Evolutionary conservation across 2,329 filamentous ascomycete genomes (phyloP), one percentile per base, ranked within the genome.

Genomic region (Phialophora chinensis): DNA sequence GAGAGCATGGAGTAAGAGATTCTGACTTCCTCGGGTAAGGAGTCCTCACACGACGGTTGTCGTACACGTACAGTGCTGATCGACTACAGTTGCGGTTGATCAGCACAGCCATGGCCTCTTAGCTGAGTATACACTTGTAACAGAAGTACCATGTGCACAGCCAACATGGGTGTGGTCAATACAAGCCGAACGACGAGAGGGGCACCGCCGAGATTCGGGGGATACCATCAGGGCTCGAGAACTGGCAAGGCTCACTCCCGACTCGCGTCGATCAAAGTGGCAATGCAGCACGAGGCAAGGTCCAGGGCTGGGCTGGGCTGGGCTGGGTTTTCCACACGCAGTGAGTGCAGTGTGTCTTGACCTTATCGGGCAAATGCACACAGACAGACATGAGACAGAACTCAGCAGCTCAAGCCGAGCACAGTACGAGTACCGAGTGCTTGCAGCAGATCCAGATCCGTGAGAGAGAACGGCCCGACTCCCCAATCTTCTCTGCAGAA

Each of bases 331-430:
- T 7, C 20, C 49, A n/a, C 27, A 6, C 17, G 14, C 23, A 33
- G n/a, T 12, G 31, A 25, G 23, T 25, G 2, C 65, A 59, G 56
- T 64, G 65, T 64, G 42, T 44, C 42, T 67, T 67, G 61, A 64
- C 61, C 54, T 44, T 4, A 61, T 61, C 33, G 38, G 61, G 57
- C 63, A 67, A 63, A 60, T 53, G 11, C 49, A 29, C 8, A 29
- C 49, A n/a, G 27, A 25, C 23, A 14, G 20, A 27, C 17, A 53
- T 11, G 33, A 35, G 33, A 12, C 4, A 35, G 33, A 10, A 35
- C 33, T 12, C 33, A 35, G 33, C 38, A 44, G 38, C 17, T 44
- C 44, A 11, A 49, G 11, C 23, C 5, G 23, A 53, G 12, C 23
- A 27, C 11, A 25, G 10, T 6, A n/a, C n/a, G n/a, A n/a, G n/a